These are phyloP conservation scores for Hymenoscyphus albidus DNA, from an alignment of 2,329 filamentous ascomycete species.

Conservation along the genomic window DNA sequence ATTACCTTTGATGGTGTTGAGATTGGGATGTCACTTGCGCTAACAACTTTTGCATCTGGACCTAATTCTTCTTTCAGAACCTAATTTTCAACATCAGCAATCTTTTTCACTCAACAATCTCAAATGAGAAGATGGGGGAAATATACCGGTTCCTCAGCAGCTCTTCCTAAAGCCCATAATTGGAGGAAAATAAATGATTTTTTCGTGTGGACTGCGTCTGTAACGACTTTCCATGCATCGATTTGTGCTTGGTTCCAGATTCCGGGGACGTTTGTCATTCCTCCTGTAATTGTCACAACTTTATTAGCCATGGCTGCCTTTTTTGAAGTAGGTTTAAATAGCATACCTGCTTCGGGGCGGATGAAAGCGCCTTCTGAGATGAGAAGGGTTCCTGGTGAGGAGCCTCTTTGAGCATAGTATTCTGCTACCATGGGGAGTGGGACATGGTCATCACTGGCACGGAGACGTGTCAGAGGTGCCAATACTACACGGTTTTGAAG, in stretches of 20 bases:
- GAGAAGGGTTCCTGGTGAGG: slow-evolving; percentile 49
- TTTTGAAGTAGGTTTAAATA: too few relatives aligned
- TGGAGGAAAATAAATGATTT: slow-evolving; percentile 59
- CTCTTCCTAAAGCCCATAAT: slow-evolving; percentile 56
- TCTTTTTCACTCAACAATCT: background rate
- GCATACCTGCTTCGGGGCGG: slow-evolving; percentile 37
- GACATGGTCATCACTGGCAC: slow-evolving; percentile 45
- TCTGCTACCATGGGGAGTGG: slow-evolving; percentile 43
- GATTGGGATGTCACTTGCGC: slow-evolving; percentile 7
- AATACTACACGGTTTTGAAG: slow-evolving; percentile 48
- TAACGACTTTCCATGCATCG: slow-evolving; percentile 54
- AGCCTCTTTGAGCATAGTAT: slow-evolving; percentile 52
- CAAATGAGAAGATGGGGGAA: background rate
- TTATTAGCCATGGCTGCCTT: too few relatives aligned
- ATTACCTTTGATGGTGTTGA: background rate
- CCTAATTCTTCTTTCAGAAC: slow-evolving; percentile 3
- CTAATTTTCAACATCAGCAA: background rate
- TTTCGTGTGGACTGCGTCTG: slow-evolving; percentile 59
- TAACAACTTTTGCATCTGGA: background rate
- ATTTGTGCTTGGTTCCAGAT: slow-evolving; percentile 52
- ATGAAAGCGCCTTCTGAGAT: slow-evolving; percentile 55
- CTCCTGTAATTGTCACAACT: slow-evolving; percentile 32
- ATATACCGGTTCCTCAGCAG: slow-evolving; percentile 9
- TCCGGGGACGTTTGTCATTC: slow-evolving; percentile 47
- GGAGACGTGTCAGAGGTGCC: slow-evolving; percentile 54